A percentile compares a stretch with the other conserved stretches of the same genome.
Conservation (phyloP, 1,284 basidiomycete genomes). For the Cystobasidiaceae sp. region DNA sequence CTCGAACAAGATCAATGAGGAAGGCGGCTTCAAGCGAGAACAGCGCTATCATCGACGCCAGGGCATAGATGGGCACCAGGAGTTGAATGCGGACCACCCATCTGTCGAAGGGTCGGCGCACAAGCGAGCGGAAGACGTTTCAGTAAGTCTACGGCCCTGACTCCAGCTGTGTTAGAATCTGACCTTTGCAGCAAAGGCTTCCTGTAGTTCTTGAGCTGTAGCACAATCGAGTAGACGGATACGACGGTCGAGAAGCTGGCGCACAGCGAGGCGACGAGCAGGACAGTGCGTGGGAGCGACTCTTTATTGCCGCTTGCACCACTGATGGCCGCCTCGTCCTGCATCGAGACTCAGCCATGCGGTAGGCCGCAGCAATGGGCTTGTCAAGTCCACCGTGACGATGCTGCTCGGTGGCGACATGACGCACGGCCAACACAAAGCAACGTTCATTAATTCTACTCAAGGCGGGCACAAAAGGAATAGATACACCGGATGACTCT, state of each 20-base stretch:
- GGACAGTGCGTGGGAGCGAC: constrained; percentile 34
- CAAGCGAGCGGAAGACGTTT: too few species aligned
- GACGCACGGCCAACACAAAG: too few species aligned
- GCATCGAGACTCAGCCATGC: too few species aligned
- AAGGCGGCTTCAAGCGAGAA: constrained; percentile 93
- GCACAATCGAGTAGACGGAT: constrained; percentile 72
- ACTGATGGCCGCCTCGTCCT: too few species aligned
- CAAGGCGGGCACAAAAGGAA: too few species aligned
- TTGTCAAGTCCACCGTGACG: too few species aligned
- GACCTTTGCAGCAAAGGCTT: constrained; percentile 65
- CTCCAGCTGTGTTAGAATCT: too few species aligned
- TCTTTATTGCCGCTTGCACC: constrained; percentile 32
- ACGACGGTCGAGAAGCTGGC: constrained; percentile 60
- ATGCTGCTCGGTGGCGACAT: too few species aligned
- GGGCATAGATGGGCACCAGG: constrained; percentile 91
- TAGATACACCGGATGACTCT: too few species aligned
- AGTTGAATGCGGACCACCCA: constrained; percentile 94
- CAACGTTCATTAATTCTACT: too few species aligned
- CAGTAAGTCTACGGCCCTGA: not conserved
- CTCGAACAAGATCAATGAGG: constrained; percentile 88
- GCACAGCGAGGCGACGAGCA: constrained; percentile 35
- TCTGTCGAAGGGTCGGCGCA: too few species aligned
- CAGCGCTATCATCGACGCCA: constrained; percentile 85
- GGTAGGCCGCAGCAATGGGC: too few species aligned
- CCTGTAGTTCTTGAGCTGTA: constrained; percentile 86